phyloP scores from a whole-genome alignment of 805 yeast genomes.

The Isabelozyma heimii region DNA sequence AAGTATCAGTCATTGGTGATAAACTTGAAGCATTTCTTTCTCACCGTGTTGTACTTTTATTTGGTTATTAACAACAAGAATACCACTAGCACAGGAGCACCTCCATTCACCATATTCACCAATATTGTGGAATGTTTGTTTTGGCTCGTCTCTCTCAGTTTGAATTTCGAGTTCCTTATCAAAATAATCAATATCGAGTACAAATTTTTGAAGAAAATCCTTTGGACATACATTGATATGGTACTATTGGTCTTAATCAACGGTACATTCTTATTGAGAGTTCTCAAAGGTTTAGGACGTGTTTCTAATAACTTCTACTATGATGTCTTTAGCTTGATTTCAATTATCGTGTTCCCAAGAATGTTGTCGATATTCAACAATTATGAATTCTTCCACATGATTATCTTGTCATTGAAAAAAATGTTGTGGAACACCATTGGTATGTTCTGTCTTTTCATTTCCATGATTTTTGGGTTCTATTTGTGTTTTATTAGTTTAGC shows the following conservation, averaged over 20 bases:
- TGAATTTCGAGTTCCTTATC: slow-evolving; percentile 45
- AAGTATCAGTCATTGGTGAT: slow-evolving; percentile 41
- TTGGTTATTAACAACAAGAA: slow-evolving; percentile 23
- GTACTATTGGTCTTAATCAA: slow-evolving; percentile 39
- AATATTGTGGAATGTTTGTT: slow-evolving; percentile 33
- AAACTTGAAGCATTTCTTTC: slow-evolving; percentile 29
- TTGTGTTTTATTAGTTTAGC: slow-evolving; percentile 51
- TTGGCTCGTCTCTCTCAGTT: slow-evolving; percentile 45
- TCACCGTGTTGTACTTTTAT: slow-evolving; percentile 28
- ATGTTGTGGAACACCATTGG: slow-evolving; percentile 52
- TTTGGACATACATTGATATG: slow-evolving; percentile 55
- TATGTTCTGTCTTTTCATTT: slow-evolving; percentile 45
- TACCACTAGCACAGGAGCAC: not conserved
- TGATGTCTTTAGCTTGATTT: slow-evolving; percentile 40
- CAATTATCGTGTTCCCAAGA: slow-evolving; percentile 50
- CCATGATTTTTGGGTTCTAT: slow-evolving; percentile 54
- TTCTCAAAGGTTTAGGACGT: slow-evolving; percentile 12
- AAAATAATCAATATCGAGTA: slow-evolving; percentile 45
- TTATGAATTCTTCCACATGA: slow-evolving; percentile 50
- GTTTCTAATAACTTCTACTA: slow-evolving; percentile 16
- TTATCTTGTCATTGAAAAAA: slow-evolving; percentile 47
- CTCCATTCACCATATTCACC: slow-evolving; percentile 3
- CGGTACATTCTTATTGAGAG: slow-evolving; percentile 22
- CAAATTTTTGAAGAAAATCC: slow-evolving; percentile 43
- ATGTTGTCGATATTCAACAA: slow-evolving; percentile 49